Percentiles rank a stretch among this genome's conserved stretches.
Conservation (phyloP, 768 basidiomycete species). For the Inosperma sp. region DNA sequence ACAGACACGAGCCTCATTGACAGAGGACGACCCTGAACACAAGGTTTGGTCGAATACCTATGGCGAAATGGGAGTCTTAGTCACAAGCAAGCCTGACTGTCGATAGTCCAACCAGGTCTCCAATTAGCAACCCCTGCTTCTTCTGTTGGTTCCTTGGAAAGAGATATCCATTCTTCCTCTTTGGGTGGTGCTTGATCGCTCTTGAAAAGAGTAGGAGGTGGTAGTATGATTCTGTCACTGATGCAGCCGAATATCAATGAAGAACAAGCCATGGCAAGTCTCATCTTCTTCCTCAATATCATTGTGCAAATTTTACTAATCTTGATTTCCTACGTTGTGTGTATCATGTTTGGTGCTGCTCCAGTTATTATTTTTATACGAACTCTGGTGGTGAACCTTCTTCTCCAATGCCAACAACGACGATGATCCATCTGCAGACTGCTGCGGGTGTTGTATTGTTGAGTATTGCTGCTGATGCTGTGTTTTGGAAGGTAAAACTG, state of each 20-base stretch:
- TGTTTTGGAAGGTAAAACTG: conserved; percentile 57
- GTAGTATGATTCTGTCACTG: not conserved
- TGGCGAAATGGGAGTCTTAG: conserved; percentile 1
- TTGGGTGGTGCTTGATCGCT: conserved; percentile 8
- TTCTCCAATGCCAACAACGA: no score
- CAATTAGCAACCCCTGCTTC: conserved; percentile 26
- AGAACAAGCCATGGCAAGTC: conserved; percentile 20
- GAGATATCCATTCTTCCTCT: conserved; percentile 11
- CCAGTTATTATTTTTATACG: not conserved
- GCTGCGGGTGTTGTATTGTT: conserved; percentile 63
- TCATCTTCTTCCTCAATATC: conserved; percentile 12
- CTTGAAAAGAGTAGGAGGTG: conserved; percentile 7
- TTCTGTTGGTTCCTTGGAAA: conserved; percentile 12
- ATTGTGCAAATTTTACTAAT: conserved; percentile 16
- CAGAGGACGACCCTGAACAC: conserved; percentile 9
- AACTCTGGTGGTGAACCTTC: not conserved
- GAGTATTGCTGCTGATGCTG: conserved; percentile 65
- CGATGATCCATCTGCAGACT: conserved; percentile 42
- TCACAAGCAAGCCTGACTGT: conserved; percentile 6
- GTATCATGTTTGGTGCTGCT: not conserved
- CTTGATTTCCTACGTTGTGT: conserved; percentile 4
- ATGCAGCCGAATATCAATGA: not conserved
- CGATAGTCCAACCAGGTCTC: conserved; percentile 12
- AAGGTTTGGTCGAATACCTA: not conserved
- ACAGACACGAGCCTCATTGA: conserved; percentile 19